Evolutionary conservation across 371 early-diverging fungal species (phyloP).

Genomic region (Mucor saturninus): DNA sequence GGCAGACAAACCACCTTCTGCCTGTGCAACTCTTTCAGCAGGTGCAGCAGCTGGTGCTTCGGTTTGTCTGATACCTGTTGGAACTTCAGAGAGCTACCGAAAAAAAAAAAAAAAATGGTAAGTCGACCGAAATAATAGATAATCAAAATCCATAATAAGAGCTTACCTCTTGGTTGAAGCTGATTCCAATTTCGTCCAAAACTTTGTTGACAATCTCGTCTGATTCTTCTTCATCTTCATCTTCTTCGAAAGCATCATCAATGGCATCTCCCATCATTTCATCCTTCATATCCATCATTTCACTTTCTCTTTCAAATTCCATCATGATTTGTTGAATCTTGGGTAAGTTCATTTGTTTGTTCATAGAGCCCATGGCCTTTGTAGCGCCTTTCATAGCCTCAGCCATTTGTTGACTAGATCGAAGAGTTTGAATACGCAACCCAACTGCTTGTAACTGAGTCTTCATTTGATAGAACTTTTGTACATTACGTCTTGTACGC

Average conservation of each 20-base stretch:
- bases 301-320: conserved; percentile 95
- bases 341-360: conserved; percentile 91
- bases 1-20: conserved; percentile 64
- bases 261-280: conserved; percentile 98
- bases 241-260: conserved; percentile 94
- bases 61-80: conserved; percentile 54
- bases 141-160: too few relatives aligned
- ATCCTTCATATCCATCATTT: conserved; percentile 98
- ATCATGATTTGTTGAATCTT: conserved; percentile 94
- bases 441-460: conserved; percentile 94
- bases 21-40: conserved; percentile 52
- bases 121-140: too few relatives aligned
- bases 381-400: conserved; percentile 96
- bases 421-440: conserved; percentile 90
- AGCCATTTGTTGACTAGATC: conserved; percentile 95
- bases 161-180: conserved; percentile 66
- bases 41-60: conserved; percentile 46
- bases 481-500: conserved; percentile 88
- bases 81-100: conserved; percentile 67
- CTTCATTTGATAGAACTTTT: conserved; percentile 96
- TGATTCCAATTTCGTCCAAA: conserved; percentile 94
- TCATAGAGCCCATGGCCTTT: conserved; percentile 96
- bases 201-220: conserved; percentile 93
- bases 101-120: not conserved
- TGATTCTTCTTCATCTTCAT: conserved; percentile 89